Conservation (phyloP, 148 eudicot genomes). For the Linanthus parryae region DNA sequence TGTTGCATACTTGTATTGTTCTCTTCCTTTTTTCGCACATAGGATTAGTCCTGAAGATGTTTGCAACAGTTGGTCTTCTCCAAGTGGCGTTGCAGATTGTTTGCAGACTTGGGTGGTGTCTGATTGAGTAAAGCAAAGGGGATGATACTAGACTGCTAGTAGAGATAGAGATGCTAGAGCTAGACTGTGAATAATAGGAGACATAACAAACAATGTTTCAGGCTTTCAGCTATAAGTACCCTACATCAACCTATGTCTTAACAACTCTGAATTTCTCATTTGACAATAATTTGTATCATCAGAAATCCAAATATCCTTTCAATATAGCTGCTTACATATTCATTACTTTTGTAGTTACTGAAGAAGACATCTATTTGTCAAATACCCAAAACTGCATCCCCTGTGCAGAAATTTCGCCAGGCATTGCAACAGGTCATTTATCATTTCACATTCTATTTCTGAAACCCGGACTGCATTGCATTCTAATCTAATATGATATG, state of each 20-base stretch:
- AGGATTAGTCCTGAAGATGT: too few relatives aligned
- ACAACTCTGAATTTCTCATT: background rate
- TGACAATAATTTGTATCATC: constrained; percentile 16
- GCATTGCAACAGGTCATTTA: constrained; percentile 62
- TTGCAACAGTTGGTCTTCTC: too few relatives aligned
- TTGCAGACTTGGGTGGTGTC: too few relatives aligned
- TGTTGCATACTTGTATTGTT: too few relatives aligned
- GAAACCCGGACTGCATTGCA: background rate
- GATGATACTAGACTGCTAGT: too few relatives aligned
- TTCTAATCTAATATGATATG: constrained; percentile 9
- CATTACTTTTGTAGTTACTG: constrained; percentile 71
- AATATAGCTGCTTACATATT: constrained; percentile 45
- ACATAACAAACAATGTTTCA: too few relatives aligned
- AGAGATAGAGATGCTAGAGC: too few relatives aligned
- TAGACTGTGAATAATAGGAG: too few relatives aligned
- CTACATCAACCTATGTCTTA: background rate
- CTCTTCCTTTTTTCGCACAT: too few relatives aligned
- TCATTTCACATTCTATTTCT: constrained; percentile 5
- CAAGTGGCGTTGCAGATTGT: too few relatives aligned
- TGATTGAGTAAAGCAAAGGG: too few relatives aligned
- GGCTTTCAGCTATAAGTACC: too few relatives aligned
- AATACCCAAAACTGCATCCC: constrained; percentile 50
- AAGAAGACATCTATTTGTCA: constrained; percentile 65
- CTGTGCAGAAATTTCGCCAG: constrained; percentile 68
- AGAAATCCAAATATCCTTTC: constrained; percentile 26